Evolutionary conservation across 2,329 filamentous ascomycete species (phyloP).

Genomic region (Curvularia hawaiiensis): DNA sequence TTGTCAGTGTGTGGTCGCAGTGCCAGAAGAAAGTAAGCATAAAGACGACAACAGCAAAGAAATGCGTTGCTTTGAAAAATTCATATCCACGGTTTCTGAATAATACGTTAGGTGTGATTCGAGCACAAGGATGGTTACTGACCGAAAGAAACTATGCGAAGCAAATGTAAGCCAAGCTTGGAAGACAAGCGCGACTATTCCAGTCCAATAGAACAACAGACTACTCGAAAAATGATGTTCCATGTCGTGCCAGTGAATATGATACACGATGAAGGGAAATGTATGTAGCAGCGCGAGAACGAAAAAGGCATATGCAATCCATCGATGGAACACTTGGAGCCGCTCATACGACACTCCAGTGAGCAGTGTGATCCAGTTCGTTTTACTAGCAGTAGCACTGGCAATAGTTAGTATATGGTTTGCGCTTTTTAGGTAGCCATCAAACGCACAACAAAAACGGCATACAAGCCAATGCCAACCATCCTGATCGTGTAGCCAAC

Average conservation of each 20-base stretch:
- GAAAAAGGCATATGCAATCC: conserved; percentile 56
- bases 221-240: conserved; percentile 52
- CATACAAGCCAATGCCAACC: conserved; percentile 38
- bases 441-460: conserved; percentile 26
- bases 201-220: conserved; percentile 59
- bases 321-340: conserved; percentile 51
- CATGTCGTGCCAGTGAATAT: conserved; percentile 57
- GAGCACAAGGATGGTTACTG: conserved; percentile 11
- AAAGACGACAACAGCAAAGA: conserved; percentile 59
- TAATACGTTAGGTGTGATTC: neutral
- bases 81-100: conserved; percentile 61
- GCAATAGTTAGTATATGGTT: neutral
- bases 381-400: conserved; percentile 58
- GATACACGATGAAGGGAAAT: conserved; percentile 63
- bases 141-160: conserved; percentile 59
- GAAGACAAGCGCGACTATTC: conserved; percentile 58
- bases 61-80: conserved; percentile 65
- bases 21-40: conserved; percentile 66
- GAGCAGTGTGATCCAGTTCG: conserved; percentile 59
- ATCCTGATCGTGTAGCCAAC: conserved; percentile 35
- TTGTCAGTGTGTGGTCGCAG: conserved; percentile 54
- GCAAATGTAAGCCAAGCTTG: conserved; percentile 63
- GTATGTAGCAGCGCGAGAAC: conserved; percentile 62
- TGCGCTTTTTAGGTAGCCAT: rapidly evolving
- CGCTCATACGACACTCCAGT: conserved; percentile 64